A percentile compares a stretch with the other conserved stretches of the same genome.
These are phyloP conservation scores for Trichopus zeylanicus DNA, from an alignment of 116 monocot species.

Conservation along the genomic window DNA sequence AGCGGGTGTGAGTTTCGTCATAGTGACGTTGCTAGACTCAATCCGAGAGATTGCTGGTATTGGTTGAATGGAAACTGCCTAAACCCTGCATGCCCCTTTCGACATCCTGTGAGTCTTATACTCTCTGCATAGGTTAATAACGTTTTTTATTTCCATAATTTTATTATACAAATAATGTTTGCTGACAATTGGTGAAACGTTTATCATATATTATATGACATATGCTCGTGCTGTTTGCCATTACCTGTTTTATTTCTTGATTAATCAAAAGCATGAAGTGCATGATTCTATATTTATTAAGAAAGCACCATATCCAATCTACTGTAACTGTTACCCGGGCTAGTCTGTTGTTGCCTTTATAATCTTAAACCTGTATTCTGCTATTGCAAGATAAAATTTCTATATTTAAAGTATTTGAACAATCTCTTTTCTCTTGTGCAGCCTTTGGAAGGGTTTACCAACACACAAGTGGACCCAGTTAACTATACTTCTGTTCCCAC, in stretches of 20 bases:
- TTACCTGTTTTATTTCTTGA: too few species aligned
- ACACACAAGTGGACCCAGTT: conserved; percentile 11
- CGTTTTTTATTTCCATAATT: not conserved
- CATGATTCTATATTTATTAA: too few species aligned
- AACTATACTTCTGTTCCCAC: conserved; percentile 13
- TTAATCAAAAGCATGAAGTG: too few species aligned
- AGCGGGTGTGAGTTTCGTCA: conserved; percentile 57
- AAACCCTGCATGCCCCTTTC: conserved; percentile 44
- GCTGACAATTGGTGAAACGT: not conserved
- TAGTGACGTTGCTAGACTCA: conserved; percentile 37
- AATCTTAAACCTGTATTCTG: not conserved
- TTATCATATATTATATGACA: too few species aligned
- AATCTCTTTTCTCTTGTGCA: conserved; percentile 17
- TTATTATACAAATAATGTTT: not conserved
- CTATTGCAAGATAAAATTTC: not conserved
- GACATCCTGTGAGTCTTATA: conserved; percentile 41
- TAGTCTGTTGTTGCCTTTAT: not conserved
- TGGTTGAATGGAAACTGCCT: conserved; percentile 48
- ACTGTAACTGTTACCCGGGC: too few species aligned
- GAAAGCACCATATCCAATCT: too few species aligned
- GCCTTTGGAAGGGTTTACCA: conserved; percentile 28
- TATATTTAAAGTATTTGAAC: not conserved
- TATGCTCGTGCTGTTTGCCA: too few species aligned
- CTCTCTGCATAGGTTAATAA: not conserved
- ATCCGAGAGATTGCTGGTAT: conserved; percentile 61